phyloP scores from a whole-genome alignment of 495 filamentous ascomycete genomes.

The Hyaloscypha hepaticicola region DNA sequence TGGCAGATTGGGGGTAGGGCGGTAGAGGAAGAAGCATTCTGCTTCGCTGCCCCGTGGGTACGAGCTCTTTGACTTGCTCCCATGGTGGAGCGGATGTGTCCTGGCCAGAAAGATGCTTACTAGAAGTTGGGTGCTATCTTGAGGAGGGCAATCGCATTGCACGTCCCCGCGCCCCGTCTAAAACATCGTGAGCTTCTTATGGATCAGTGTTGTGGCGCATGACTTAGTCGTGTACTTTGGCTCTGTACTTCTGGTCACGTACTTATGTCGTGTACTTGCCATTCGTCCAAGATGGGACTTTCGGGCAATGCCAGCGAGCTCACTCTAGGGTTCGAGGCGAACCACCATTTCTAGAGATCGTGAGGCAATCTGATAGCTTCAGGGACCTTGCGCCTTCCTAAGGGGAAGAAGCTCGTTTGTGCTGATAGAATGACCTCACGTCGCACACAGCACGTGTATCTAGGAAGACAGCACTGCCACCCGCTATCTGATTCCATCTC shows the following conservation, averaged over 20 bases:
- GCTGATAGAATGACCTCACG: background rate
- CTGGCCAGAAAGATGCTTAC: background rate
- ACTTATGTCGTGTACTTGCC: no score
- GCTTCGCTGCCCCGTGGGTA: background rate
- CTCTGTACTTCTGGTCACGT: no score
- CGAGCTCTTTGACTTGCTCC: background rate
- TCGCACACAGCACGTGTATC: background rate
- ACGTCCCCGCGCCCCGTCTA: background rate
- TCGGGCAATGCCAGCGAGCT: background rate
- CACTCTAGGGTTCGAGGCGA: background rate
- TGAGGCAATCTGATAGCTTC: background rate
- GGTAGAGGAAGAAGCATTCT: background rate
- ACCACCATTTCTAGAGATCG: background rate
- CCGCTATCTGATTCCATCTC: background rate
- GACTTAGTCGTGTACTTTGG: no score
- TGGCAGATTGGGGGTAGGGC: background rate
- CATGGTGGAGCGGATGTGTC: background rate
- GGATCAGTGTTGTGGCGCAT: background rate
- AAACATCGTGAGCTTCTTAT: background rate
- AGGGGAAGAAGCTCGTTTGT: background rate
- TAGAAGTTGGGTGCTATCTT: background rate
- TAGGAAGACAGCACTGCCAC: background rate
- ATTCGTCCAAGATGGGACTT: background rate
- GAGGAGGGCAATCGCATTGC: background rate
- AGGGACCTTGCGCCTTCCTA: background rate